Base-by-base conservation (phyloP, 108 stramenopile species). In the Conticribra guillardii region DNA sequence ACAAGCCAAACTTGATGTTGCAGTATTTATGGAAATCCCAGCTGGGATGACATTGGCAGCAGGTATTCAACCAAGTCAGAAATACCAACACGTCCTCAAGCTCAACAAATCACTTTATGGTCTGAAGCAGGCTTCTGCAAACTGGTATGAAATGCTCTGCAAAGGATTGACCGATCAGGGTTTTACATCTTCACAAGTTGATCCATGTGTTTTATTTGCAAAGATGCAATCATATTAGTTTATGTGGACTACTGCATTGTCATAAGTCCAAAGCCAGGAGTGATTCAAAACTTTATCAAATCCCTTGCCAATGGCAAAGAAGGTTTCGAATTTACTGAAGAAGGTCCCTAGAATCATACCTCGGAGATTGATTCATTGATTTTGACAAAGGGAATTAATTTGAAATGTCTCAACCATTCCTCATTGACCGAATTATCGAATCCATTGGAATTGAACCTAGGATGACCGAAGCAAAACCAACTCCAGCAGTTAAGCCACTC, bases 261-360 rank as follows among this genome's bases (percentile, higher is more conserved):
- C 18, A 28, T 76, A 15, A 46, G 54, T 11, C 29, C 53, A 11
- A 53, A 45, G 19, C 16, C 2, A 17, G 1, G 27, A 16, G 0
- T 37, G 0, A 52, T 72, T 7, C 3, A 72, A 28, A 1, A 15
- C 5, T 45, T 64, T 1, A 52, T 72, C 17, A 4, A 28, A 0
- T 52, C 60, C 9, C 4, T 72, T 0, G 17, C 44, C n/a, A 54
- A 56, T 0, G 71, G 63, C 0, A 21, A 22, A 15, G 54, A 73
- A 31, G 33, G 60, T 0, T 64, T 64, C 58, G 59, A 18, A 32
- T 56, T 76, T 5, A 55, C 30, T 4, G 67, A 76, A 37, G 69
- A 81, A 80, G 81, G 81, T 41, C 49, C 16, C 27, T 79, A 1
- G 53, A 46, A 22, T 78, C 76, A 24, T 87, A 79, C 68, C 71